Evolutionary conservation across 1,284 basidiomycete genomes (phyloP).

Genomic region (Cerrena zonata): DNA sequence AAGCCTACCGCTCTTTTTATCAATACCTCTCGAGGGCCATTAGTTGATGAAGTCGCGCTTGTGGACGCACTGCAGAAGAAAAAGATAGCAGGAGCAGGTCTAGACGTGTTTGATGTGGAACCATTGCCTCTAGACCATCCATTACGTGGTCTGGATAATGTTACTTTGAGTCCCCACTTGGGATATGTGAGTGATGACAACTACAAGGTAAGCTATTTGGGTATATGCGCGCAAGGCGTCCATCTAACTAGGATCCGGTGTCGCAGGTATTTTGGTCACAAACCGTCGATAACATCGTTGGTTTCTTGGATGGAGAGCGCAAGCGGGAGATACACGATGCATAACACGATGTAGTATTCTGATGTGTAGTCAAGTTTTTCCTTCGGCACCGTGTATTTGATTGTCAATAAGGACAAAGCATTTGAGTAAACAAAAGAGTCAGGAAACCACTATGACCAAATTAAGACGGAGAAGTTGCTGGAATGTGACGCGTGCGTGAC

Average conservation of each 20-base stretch:
- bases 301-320: constrained; percentile 39
- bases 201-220: constrained; percentile 35
- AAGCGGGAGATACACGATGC: constrained; percentile 18
- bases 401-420: not conserved
- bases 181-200: constrained; percentile 50
- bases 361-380: not conserved
- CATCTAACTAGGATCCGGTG: not conserved
- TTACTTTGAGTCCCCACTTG: constrained; percentile 56
- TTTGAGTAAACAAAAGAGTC: not conserved
- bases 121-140: constrained; percentile 55
- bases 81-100: constrained; percentile 47
- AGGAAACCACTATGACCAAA: not conserved
- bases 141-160: constrained; percentile 43
- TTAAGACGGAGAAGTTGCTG: not conserved
- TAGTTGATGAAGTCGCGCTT: constrained; percentile 52
- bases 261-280: constrained; percentile 32
- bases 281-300: constrained; percentile 48
- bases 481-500: constrained; percentile 1
- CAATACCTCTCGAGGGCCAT: constrained; percentile 59
- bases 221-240: not conserved
- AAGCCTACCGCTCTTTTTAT: constrained; percentile 54
- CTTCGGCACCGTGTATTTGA: not conserved
- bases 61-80: constrained; percentile 44
- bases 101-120: constrained; percentile 60
- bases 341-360: constrained; percentile 7